Conservation (phyloP, 768 basidiomycete genomes). For the Chalciporus pseudorubinellus region DNA sequence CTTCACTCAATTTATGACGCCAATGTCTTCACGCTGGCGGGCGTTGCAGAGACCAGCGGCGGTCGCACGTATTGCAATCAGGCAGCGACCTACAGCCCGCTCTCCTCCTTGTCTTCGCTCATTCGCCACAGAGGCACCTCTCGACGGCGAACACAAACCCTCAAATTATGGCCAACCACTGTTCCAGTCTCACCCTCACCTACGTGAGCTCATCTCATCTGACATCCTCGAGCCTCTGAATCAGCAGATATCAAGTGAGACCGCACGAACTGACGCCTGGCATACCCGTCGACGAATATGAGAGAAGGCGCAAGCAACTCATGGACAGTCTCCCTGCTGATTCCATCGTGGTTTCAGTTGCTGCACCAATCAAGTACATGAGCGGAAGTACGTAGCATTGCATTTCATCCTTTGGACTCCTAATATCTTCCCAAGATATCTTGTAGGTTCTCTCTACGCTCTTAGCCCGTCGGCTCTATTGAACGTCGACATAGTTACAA, state of each 20-base stretch:
- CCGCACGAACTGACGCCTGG: constrained; percentile 78
- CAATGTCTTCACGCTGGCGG: constrained; percentile 24
- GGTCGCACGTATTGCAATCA: background rate
- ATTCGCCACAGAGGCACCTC: constrained; percentile 34
- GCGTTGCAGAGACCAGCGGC: constrained; percentile 6
- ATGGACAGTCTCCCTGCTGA: constrained; percentile 74
- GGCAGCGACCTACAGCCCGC: background rate
- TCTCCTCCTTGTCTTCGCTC: constrained; percentile 12
- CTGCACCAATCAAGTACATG: constrained; percentile 85
- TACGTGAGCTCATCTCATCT: constrained; percentile 43
- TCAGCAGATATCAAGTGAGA: constrained; percentile 38
- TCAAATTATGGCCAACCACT: constrained; percentile 80
- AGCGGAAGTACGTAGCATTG: constrained; percentile 58
- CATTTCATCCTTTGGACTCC: constrained; percentile 7
- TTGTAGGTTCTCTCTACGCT: constrained; percentile 53
- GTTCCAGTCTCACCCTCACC: constrained; percentile 76
- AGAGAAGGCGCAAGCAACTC: constrained; percentile 59
- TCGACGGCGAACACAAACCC: constrained; percentile 51
- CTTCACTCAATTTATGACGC: constrained; percentile 2
- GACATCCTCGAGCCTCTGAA: constrained; percentile 1
- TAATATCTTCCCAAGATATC: constrained; percentile 47
- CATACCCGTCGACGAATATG: constrained; percentile 76
- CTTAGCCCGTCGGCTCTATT: constrained; percentile 9
- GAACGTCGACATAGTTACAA: constrained; percentile 66
- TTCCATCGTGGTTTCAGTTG: constrained; percentile 71